Percentiles rank a stretch among this genome's conserved stretches.
Evolutionary conservation across 75 land plant genomes (phyloP).

Genomic region (Ceratopteris richardii): DNA sequence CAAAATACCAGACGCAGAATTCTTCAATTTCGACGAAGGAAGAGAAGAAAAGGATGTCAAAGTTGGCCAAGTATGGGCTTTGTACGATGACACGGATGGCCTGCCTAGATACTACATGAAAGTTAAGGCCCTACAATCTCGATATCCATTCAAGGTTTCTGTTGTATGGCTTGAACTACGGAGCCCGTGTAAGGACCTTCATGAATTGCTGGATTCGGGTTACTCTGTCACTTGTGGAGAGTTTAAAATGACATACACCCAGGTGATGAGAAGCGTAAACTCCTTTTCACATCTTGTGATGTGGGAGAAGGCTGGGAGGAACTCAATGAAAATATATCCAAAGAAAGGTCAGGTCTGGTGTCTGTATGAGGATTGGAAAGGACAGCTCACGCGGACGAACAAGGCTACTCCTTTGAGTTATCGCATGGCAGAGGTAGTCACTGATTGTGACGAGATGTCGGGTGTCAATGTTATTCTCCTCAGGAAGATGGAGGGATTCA

Average conservation of each 20-base stretch:
- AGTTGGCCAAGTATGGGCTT: conserved; percentile 32
- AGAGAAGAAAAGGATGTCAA: conserved; percentile 14
- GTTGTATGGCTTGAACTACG: conserved; percentile 57
- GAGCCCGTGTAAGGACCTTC: conserved; percentile 28
- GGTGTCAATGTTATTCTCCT: conserved; percentile 50
- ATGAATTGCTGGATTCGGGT: conserved; percentile 39
- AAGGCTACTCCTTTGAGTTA: conserved; percentile 41
- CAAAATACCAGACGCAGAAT: conserved; percentile 29
- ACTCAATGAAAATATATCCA: conserved; percentile 36
- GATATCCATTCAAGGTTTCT: conserved; percentile 44
- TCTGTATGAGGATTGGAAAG: conserved; percentile 63
- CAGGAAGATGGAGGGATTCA: conserved; percentile 55
- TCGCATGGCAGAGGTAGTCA: conserved; percentile 67
- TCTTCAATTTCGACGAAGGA: conserved; percentile 28
- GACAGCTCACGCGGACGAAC: conserved; percentile 32
- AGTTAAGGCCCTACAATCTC: conserved; percentile 14
- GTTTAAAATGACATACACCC: conserved; percentile 34
- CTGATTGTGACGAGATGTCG: conserved; percentile 26
- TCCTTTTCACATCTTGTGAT: conserved; percentile 62
- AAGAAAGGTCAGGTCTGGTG: conserved; percentile 68
- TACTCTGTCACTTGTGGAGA: conserved; percentile 62
- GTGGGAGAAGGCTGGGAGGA: conserved; percentile 29
- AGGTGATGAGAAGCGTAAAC: conserved; percentile 28
- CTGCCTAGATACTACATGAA: conserved; percentile 37
- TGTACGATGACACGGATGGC: conserved; percentile 41